A percentile compares a stretch with the other conserved stretches of the same genome.
Evolutionary conservation across 805 yeast species (phyloP).

Genomic region (Pichia nakasei): DNA sequence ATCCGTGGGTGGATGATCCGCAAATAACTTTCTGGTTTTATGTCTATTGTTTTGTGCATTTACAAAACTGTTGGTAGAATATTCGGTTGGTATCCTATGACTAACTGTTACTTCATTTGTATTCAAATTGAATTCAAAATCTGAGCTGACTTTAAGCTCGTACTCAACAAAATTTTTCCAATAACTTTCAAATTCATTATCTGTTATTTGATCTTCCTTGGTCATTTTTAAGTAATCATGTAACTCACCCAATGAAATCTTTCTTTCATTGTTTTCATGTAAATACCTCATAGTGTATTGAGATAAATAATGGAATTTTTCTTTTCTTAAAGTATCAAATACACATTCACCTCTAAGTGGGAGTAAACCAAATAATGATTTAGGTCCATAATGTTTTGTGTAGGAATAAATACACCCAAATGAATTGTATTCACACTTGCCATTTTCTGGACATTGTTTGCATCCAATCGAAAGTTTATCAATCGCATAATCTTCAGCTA

Average conservation of each 20-base stretch:
- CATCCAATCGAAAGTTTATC: conserved; percentile 44
- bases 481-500: conserved; percentile 35
- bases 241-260: conserved; percentile 61
- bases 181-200: conserved; percentile 63
- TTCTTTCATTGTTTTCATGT: conserved; percentile 58
- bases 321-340: conserved; percentile 64
- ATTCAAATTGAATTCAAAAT: conserved; percentile 56
- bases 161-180: conserved; percentile 48
- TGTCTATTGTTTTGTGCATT: conserved; percentile 4
- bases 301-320: conserved; percentile 56
- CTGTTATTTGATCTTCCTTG: conserved; percentile 34
- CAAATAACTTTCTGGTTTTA: conserved; percentile 5
- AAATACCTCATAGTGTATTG: conserved; percentile 58
- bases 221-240: conserved; percentile 52
- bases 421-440: conserved; percentile 54
- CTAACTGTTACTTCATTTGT: conserved; percentile 29
- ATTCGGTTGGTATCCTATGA: conserved; percentile 33
- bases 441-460: conserved; percentile 72
- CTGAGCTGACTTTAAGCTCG: conserved; percentile 30
- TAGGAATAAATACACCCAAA: conserved; percentile 68
- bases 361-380: conserved; percentile 44
- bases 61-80: conserved; percentile 7
- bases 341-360: conserved; percentile 61
- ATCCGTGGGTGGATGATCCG: conserved; percentile 9
- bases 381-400: conserved; percentile 42